These are phyloP conservation scores for Quercus aquifolioides DNA, from an alignment of 306 rosid species.

Conservation along the genomic window DNA sequence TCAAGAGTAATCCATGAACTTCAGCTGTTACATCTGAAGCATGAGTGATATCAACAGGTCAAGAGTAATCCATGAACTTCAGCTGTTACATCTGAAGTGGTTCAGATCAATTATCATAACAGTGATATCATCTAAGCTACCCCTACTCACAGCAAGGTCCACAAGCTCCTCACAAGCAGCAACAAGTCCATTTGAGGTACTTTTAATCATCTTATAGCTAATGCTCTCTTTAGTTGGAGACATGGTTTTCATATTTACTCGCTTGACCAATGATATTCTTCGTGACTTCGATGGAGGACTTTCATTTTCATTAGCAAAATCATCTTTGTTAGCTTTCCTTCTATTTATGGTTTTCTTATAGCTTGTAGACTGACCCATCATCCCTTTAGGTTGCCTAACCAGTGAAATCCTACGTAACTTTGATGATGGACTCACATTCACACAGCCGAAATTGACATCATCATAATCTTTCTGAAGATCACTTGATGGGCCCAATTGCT, in stretches of 20 bases:
- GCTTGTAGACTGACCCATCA: slow-evolving; percentile 23
- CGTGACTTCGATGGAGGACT: slow-evolving; percentile 46
- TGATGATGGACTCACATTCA: slow-evolving; percentile 45
- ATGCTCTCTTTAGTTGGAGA: slow-evolving; percentile 32
- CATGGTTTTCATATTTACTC: slow-evolving; percentile 32
- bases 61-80: background rate
- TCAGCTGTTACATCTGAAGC: slow-evolving; percentile 24
- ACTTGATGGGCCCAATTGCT: slow-evolving; percentile 24
- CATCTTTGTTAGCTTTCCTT: slow-evolving; percentile 27
- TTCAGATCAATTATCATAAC: slow-evolving; percentile 58
- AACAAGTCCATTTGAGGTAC: slow-evolving; percentile 26
- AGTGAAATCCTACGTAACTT: slow-evolving; percentile 51
- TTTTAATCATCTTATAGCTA: slow-evolving; percentile 23
- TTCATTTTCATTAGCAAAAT: slow-evolving; percentile 38
- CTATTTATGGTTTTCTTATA: slow-evolving; percentile 17
- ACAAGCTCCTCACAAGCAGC: slow-evolving; percentile 70
- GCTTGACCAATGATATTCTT: slow-evolving; percentile 43
- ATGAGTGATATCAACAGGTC: background rate
- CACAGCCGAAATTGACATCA: slow-evolving; percentile 24
- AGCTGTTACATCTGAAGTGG: slow-evolving; percentile 28
- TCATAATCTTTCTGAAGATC: slow-evolving; percentile 21
- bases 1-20: background rate
- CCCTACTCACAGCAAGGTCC: slow-evolving; percentile 48
- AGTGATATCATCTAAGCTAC: slow-evolving; percentile 64
- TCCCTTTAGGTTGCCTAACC: slow-evolving; percentile 29